Evolutionary conservation across 139 green algal species (phyloP), one percentile per base, ranked within the genome.

Genomic region (Ostreobium quekettii): DNA sequence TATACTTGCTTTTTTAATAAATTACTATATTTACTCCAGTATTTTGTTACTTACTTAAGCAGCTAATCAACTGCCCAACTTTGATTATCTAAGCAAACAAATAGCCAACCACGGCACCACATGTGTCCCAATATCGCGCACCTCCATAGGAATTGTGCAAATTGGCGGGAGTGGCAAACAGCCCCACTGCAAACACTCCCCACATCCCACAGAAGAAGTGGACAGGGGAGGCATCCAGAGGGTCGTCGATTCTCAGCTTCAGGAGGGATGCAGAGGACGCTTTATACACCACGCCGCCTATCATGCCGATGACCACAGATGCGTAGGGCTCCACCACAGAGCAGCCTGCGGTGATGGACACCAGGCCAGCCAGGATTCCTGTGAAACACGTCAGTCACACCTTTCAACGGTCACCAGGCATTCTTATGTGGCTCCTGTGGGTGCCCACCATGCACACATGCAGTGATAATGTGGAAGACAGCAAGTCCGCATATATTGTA

Each of bases 311-410:
- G 48, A 93, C 70, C 67, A 93, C 73, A 31, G 89, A 91, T 19
- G 85, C 91, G 84, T 87, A 97, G 30, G 86, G 83, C 70, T 91
- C 77, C 6, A 92, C 76, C n/a, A 85, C 74, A 60, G 75, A 72
- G 69, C 78, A 87, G 35, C 75, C 73, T 22, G 85, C 80, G 7
- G 89, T 95, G 66, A 95, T 83, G 47, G 83, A 74, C 19, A 93
- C 89, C 24, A 95, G 82, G 58, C 89, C 89, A 6, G 76, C 84
- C 39, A 95, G 80, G 2, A 88, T 78, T 8, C 42, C 42, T 53
- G 42, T 19, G 42, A 53, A 53, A 19, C 42, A 53, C 11, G 19
- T n/a, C n/a, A n/a, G n/a, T n/a, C n/a, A n/a, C n/a, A n/a, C n/a
- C n/a, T n/a, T n/a, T n/a, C n/a, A n/a, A n/a, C n/a, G n/a, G n/a